These are phyloP conservation scores for Boletus pseudo-olivaceus DNA, from an alignment of 768 basidiomycete genomes.

Conservation along the genomic window DNA sequence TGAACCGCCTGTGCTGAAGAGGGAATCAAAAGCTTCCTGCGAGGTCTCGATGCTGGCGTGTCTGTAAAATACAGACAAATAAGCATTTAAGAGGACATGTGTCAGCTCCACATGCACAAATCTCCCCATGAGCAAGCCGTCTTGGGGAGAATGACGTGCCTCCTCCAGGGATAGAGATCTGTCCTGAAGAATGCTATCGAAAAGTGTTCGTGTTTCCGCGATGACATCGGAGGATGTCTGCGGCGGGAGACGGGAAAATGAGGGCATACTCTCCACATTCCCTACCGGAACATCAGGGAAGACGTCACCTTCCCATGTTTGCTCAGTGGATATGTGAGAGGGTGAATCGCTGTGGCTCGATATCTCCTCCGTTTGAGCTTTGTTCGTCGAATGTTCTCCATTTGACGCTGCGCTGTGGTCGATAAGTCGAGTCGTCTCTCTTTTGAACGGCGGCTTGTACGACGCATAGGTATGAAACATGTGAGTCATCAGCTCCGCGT, in stretches of 20 bases:
- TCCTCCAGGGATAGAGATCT: constrained; percentile 5
- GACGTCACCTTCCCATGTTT: background rate
- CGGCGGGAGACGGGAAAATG: constrained; percentile 57
- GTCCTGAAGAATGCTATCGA: constrained; percentile 55
- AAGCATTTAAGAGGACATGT: constrained; percentile 70
- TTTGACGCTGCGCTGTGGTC: constrained; percentile 13
- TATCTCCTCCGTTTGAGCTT: background rate
- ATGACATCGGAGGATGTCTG: constrained; percentile 72
- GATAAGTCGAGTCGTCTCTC: constrained; percentile 45
- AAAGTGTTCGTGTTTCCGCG: constrained; percentile 63
- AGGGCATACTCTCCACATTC: constrained; percentile 5
- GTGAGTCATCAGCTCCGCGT: constrained; percentile 75
- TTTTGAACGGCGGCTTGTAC: constrained; percentile 67
- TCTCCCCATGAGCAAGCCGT: constrained; percentile 26
- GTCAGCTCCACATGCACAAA: constrained; percentile 60
- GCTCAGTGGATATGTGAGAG: constrained; percentile 3
- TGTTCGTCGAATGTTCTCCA: constrained; percentile 1
- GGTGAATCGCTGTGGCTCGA: background rate
- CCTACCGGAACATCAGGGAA: constrained; percentile 4
- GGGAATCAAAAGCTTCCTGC: constrained; percentile 45
- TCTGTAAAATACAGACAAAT: constrained; percentile 70
- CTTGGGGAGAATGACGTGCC: background rate
- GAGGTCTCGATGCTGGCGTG: constrained; percentile 52
- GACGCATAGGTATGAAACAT: constrained; percentile 86
- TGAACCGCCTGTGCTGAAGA: constrained; percentile 41